A percentile compares a stretch with the other conserved stretches of the same genome.
These are phyloP conservation scores for Phytophthora idaei DNA, from an alignment of 352 stramenopile genomes.

Conservation along the genomic window DNA sequence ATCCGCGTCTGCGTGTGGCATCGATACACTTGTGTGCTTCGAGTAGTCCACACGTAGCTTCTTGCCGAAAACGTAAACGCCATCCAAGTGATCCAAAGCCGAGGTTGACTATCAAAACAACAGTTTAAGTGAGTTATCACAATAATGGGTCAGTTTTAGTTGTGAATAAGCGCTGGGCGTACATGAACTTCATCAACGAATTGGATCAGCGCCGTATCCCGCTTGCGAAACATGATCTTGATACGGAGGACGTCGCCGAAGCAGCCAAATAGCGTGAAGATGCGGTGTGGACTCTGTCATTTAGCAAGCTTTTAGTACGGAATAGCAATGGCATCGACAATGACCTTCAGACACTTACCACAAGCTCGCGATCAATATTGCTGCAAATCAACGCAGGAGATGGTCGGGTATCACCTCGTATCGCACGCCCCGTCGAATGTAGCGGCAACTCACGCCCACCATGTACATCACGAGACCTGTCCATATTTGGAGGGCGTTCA, in stretches of 20 bases:
- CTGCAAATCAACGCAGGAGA: conserved; percentile 86
- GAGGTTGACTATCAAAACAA: conserved; percentile 58
- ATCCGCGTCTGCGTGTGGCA: conserved; percentile 81
- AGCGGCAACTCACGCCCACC: conserved; percentile 38
- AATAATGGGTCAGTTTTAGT: neutral
- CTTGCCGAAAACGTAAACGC: conserved; percentile 73
- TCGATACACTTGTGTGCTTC: conserved; percentile 81
- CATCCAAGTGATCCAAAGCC: conserved; percentile 78
- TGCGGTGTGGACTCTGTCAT: conserved; percentile 57
- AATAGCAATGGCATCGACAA: conserved; percentile 1
- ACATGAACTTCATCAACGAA: conserved; percentile 80
- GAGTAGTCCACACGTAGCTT: conserved; percentile 87
- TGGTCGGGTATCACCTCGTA: conserved; percentile 57
- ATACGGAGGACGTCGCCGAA: conserved; percentile 85
- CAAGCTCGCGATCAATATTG: conserved; percentile 71
- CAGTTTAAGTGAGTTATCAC: conserved; percentile 16
- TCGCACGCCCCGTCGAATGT: conserved; percentile 68
- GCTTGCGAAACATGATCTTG: conserved; percentile 90
- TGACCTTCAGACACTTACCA: conserved; percentile 42
- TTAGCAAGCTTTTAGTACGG: neutral
- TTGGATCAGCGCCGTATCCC: conserved; percentile 82
- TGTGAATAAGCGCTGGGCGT: conserved; percentile 20
- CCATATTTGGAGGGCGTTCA: conserved; percentile 27
- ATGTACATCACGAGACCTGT: conserved; percentile 34
- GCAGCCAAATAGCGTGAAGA: conserved; percentile 87